Conservation (phyloP, 176 grass and related monocot species). For the Aegilops speltoides region DNA sequence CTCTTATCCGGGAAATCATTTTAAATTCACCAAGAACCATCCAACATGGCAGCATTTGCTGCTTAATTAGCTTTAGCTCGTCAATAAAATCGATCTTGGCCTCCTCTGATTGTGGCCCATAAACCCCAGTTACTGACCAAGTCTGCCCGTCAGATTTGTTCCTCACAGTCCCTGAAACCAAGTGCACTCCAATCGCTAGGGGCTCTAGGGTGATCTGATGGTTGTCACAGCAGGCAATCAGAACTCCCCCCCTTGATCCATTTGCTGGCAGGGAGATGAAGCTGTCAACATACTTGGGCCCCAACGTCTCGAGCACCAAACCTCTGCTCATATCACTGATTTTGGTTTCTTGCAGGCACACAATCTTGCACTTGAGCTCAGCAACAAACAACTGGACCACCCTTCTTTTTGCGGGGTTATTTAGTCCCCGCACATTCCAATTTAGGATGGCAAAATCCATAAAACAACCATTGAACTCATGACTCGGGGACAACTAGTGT, state of each 20-base stretch:
- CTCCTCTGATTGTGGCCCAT: neutral
- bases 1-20: accelerated
- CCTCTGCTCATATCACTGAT: neutral
- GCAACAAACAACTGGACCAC: neutral
- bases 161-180: no score
- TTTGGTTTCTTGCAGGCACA: neutral
- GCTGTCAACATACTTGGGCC: neutral
- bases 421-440: neutral
- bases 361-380: neutral
- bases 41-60: neutral
- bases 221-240: neutral
- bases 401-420: neutral
- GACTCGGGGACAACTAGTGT: no score
- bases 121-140: no score
- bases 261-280: neutral
- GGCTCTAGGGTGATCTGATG: no score
- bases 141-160: no score
- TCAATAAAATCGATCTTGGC: neutral
- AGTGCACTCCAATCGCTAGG: no score
- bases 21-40: neutral
- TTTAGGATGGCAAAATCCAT: neutral
- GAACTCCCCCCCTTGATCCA: neutral
- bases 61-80: neutral
- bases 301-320: neutral
- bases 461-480: no score